Conservation (phyloP, 768 basidiomycete species). For the Pleurotus djamor region DNA sequence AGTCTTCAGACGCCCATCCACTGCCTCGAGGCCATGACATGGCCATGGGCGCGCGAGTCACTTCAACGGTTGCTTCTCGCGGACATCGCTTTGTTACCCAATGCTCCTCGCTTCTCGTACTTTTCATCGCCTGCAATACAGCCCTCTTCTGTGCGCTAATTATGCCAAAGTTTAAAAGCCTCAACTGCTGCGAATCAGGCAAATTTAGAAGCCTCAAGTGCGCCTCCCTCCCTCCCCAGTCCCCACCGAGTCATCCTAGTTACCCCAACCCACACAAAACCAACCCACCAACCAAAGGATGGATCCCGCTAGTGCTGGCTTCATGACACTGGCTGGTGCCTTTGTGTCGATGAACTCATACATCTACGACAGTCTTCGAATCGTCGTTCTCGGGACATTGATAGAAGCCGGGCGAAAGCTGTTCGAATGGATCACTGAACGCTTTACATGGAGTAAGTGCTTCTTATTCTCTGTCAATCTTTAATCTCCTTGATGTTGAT, state of each 20-base stretch:
- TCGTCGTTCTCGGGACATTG: constrained; percentile 28
- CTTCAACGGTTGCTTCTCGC: no score
- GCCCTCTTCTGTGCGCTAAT: background rate
- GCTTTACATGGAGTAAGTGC: constrained; percentile 25
- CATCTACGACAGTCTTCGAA: constrained; percentile 3
- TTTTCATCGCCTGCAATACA: background rate
- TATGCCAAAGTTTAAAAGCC: background rate
- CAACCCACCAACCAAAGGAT: background rate
- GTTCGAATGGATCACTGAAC: constrained; percentile 32
- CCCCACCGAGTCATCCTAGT: no score
- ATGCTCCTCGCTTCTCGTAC: background rate
- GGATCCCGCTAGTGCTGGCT: background rate
- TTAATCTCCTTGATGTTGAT: background rate
- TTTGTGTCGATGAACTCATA: background rate
- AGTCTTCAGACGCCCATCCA: no score
- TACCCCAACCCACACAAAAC: background rate
- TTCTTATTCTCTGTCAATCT: background rate
- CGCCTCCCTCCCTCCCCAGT: background rate
- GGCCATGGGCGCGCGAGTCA: no score
- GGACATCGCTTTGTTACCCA: background rate
- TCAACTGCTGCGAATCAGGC: background rate
- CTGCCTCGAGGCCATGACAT: no score
- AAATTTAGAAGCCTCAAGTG: background rate
- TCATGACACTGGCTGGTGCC: background rate
- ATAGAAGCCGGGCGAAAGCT: constrained; percentile 38